A percentile compares a stretch with the other conserved stretches of the same genome.
These are phyloP conservation scores for Marasmius tenuissimus DNA, from an alignment of 1,284 basidiomycete genomes.

Conservation along the genomic window DNA sequence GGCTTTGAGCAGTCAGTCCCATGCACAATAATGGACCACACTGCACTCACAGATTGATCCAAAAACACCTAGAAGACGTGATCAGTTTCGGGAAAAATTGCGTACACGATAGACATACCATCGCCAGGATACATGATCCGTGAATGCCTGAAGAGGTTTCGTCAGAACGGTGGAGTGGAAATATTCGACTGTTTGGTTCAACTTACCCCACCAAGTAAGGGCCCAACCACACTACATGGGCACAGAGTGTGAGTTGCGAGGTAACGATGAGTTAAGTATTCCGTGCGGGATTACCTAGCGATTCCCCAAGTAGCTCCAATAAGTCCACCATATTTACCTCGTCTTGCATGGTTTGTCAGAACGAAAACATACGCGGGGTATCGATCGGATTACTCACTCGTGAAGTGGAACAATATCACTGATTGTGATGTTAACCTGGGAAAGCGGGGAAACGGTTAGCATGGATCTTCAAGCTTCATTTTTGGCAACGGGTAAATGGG, in stretches of 20 bases:
- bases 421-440: constrained; percentile 65
- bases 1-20: constrained; percentile 38
- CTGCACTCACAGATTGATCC: constrained; percentile 62
- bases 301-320: constrained; percentile 83
- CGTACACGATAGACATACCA: constrained; percentile 43
- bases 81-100: constrained; percentile 2
- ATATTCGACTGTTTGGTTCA: neutral
- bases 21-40: constrained; percentile 5
- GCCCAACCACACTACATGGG: constrained; percentile 64
- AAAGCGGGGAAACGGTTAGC: constrained; percentile 3
- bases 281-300: constrained; percentile 43
- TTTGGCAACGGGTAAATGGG: neutral
- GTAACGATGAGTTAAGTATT: neutral
- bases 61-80: constrained; percentile 58
- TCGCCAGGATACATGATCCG: constrained; percentile 74
- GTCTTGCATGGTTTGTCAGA: constrained; percentile 30
- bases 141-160: constrained; percentile 46
- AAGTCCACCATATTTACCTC: constrained; percentile 73
- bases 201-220: constrained; percentile 71
- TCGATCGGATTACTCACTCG: constrained; percentile 48
- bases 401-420: constrained; percentile 78
- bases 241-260: neutral
- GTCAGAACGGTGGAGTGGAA: neutral
- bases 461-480: too few relatives aligned
- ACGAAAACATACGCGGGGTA: neutral